Evolutionary conservation across 257 asterid genomes (phyloP).

Genomic region (Capsicum pubescens): DNA sequence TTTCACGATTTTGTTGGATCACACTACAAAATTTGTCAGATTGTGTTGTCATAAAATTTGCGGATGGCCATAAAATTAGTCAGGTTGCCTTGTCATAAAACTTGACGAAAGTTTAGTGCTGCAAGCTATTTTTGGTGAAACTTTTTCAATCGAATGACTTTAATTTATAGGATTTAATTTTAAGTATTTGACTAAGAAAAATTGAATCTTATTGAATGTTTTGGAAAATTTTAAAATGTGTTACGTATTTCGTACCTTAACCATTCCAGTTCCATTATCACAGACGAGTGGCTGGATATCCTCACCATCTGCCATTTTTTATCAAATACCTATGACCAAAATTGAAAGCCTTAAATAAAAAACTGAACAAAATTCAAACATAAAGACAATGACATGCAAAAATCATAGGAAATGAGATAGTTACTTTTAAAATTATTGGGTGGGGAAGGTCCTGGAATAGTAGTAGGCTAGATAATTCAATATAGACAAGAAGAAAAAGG

Average conservation of each 20-base stretch:
- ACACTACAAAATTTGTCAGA: background rate
- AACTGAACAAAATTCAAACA: background rate
- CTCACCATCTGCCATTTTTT: slow-evolving; percentile 33
- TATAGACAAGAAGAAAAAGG: background rate
- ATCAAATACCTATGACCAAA: background rate
- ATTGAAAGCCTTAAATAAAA: background rate
- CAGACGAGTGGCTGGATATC: slow-evolving; percentile 35
- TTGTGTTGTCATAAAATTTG: background rate
- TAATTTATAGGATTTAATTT: too few species aligned
- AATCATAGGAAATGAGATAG: background rate
- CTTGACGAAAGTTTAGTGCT: too few species aligned
- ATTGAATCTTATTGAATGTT: background rate
- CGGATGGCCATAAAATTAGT: background rate
- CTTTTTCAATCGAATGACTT: too few species aligned
- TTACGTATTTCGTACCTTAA: slow-evolving; percentile 11
- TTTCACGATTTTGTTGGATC: background rate
- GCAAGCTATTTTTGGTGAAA: too few species aligned
- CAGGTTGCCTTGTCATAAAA: background rate
- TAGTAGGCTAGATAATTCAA: background rate
- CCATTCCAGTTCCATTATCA: slow-evolving; percentile 36
- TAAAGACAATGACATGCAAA: background rate
- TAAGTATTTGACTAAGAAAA: too few species aligned
- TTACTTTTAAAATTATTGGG: background rate
- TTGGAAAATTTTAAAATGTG: background rate
- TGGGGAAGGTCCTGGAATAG: slow-evolving; percentile 10